phyloP scores from a whole-genome alignment of 2,329 filamentous ascomycete species.

The Arthrobotrys entomopaga region DNA sequence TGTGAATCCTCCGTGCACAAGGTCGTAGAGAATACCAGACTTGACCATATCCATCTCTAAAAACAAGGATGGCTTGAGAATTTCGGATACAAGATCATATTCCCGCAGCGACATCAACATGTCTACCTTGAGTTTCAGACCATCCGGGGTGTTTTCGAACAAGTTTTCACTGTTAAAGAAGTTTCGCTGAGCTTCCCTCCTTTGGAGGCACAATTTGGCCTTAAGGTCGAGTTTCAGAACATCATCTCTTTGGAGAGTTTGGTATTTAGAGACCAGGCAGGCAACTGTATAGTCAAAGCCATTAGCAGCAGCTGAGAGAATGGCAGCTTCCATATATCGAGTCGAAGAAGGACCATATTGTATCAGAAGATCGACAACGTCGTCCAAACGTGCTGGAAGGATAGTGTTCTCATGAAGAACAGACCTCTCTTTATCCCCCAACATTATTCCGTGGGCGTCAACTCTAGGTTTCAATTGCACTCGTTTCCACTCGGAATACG shows the following conservation, averaged over 20 bases:
- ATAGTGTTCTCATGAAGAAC: no score
- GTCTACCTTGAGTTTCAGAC: conserved; percentile 12
- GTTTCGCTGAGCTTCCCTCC: conserved; percentile 10
- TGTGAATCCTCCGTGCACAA: no score
- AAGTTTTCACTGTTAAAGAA: not conserved
- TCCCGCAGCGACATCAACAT: conserved; percentile 26
- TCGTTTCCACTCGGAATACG: no score
- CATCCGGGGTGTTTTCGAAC: not conserved
- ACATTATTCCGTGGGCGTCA: no score
- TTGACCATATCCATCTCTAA: conserved; percentile 12
- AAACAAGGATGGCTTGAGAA: not conserved
- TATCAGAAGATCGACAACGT: conserved; percentile 12
- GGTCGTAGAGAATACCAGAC: no score
- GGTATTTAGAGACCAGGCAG: conserved; percentile 2
- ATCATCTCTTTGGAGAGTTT: not conserved
- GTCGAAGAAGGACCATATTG: conserved; percentile 15
- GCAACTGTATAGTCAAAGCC: conserved; percentile 25
- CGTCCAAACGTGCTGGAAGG: conserved; percentile 57
- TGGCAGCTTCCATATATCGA: conserved; percentile 11
- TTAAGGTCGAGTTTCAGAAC: conserved; percentile 1
- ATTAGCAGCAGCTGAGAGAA: conserved; percentile 15
- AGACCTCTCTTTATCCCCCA: no score
- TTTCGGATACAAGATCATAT: conserved; percentile 7
- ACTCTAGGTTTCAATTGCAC: no score
- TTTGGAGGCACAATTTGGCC: conserved; percentile 5